Percentiles rank a stretch among this genome's conserved stretches.
phyloP scores from a whole-genome alignment of 768 basidiomycete species.

The Tephrocybe sp. region DNA sequence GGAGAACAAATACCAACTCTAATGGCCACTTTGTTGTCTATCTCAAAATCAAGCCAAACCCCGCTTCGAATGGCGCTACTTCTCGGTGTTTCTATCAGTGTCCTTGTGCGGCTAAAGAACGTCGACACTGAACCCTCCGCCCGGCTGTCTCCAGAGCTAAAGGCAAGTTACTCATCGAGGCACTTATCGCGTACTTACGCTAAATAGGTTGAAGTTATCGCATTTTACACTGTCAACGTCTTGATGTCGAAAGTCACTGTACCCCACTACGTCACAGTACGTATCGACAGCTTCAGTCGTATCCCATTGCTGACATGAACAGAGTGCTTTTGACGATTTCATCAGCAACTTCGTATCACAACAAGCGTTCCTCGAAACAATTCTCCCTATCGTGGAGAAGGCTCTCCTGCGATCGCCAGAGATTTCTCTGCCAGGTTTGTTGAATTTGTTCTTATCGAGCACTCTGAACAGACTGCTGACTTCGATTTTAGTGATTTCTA shows the following conservation, averaged over 20 bases:
- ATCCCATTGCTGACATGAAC: slow-evolving; percentile 9
- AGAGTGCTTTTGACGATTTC: slow-evolving; percentile 64
- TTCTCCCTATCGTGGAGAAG: slow-evolving; percentile 80
- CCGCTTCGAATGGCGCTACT: slow-evolving; percentile 46
- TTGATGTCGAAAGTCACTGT: slow-evolving; percentile 68
- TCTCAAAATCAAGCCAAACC: slow-evolving; percentile 47
- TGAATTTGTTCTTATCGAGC: no score
- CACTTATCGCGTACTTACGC: background rate
- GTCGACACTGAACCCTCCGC: slow-evolving; percentile 42
- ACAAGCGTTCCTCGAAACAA: slow-evolving; percentile 47
- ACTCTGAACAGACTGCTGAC: background rate
- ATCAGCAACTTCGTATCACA: slow-evolving; percentile 49
- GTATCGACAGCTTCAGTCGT: slow-evolving; percentile 16
- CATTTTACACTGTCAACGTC: slow-evolving; percentile 58
- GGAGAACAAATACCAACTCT: slow-evolving; percentile 45
- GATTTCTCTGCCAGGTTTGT: slow-evolving; percentile 62
- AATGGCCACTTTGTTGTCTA: slow-evolving; percentile 52
- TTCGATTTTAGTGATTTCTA: slow-evolving; percentile 45
- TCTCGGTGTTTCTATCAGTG: slow-evolving; percentile 69
- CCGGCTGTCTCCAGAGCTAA: slow-evolving; percentile 44
- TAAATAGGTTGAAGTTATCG: slow-evolving; percentile 54
- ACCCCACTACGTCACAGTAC: slow-evolving; percentile 58
- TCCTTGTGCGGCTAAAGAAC: slow-evolving; percentile 66
- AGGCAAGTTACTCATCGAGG: slow-evolving; percentile 32
- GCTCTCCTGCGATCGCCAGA: slow-evolving; percentile 83